Evolutionary conservation across 257 asterid species (phyloP).

Genomic region (Orobanche coerulescens): DNA sequence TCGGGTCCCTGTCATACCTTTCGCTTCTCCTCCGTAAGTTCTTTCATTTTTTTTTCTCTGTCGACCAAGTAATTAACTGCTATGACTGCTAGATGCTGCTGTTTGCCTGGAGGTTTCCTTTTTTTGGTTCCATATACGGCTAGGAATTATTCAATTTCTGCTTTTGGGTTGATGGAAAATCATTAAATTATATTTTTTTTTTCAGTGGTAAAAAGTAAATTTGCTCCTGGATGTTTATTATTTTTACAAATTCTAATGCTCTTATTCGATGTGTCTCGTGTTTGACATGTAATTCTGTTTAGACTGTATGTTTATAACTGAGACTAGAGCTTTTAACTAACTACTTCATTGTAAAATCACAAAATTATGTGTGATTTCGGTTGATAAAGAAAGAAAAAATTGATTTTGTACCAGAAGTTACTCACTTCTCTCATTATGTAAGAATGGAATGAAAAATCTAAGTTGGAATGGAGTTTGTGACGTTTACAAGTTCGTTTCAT

Average conservation of each 20-base stretch:
- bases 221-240: background rate
- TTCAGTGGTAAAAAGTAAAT: background rate
- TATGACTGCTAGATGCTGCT: background rate
- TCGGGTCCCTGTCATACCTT: constrained; percentile 46
- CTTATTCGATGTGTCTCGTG: constrained; percentile 9
- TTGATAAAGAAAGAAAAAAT: background rate
- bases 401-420: background rate
- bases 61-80: background rate
- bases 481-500: background rate
- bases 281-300: background rate
- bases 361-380: background rate
- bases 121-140: background rate
- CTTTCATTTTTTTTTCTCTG: background rate
- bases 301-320: background rate
- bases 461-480: constrained; percentile 2
- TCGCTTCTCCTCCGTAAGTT: constrained; percentile 60
- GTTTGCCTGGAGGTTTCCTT: background rate
- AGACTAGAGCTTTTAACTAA: background rate
- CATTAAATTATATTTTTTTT: background rate
- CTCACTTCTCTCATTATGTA: background rate
- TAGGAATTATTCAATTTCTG: background rate
- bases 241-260: background rate
- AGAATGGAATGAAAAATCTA: background rate
- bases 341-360: background rate
- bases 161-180: background rate